These are phyloP conservation scores for Candida cerambycidarum DNA, from an alignment of 805 yeast genomes.

Conservation along the genomic window DNA sequence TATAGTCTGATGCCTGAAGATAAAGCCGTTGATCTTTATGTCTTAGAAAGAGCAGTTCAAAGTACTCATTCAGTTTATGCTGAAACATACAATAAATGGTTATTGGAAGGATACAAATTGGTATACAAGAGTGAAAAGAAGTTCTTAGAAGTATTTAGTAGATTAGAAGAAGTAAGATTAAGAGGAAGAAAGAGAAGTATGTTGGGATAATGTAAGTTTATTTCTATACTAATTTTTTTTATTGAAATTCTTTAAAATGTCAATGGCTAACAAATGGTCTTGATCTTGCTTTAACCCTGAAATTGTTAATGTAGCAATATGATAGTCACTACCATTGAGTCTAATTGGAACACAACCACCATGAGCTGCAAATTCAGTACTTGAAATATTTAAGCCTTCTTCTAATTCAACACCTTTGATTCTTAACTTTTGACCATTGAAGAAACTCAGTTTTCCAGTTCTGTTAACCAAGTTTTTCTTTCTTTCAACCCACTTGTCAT, in stretches of 20 bases:
- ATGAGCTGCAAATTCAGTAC: conserved; percentile 48
- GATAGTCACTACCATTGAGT: conserved; percentile 31
- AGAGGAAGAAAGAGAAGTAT: conserved; percentile 95
- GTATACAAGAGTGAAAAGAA: conserved; percentile 27
- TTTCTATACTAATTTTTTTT: no score
- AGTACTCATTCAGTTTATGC: conserved; percentile 87
- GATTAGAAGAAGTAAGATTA: conserved; percentile 80
- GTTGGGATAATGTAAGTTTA: conserved; percentile 57
- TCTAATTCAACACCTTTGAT: conserved; percentile 36
- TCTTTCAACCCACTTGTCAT: conserved; percentile 53
- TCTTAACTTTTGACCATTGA: conserved; percentile 44
- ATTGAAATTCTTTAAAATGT: conserved; percentile 22
- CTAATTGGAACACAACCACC: conserved; percentile 59
- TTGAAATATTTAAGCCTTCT: conserved; percentile 37
- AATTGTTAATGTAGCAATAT: conserved; percentile 51
- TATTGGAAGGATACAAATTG: conserved; percentile 65
- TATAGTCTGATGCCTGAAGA: conserved; percentile 79
- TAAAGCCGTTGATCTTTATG: conserved; percentile 96
- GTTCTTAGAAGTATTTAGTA: conserved; percentile 52
- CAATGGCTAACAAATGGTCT: conserved; percentile 51
- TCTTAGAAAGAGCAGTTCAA: conserved; percentile 83
- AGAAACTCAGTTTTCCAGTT: conserved; percentile 48
- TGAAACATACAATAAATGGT: conserved; percentile 61
- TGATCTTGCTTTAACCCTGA: conserved; percentile 58
- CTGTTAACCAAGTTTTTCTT: conserved; percentile 50